These are phyloP conservation scores for Roridomyces roridus DNA, from an alignment of 768 basidiomycete genomes.

Conservation along the genomic window DNA sequence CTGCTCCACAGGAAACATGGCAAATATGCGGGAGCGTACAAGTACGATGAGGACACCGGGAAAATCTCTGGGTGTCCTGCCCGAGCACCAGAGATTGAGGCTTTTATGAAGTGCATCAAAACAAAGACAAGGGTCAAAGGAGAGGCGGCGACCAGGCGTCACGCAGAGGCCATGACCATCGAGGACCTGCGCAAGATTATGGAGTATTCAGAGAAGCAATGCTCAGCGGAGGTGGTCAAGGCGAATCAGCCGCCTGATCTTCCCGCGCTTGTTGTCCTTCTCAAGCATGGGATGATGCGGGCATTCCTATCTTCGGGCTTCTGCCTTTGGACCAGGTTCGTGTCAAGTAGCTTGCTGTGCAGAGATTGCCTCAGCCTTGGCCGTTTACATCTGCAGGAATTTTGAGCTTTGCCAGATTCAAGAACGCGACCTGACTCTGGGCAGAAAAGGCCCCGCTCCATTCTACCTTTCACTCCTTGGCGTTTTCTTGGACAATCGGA, in stretches of 20 bases:
- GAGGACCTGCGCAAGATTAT: constrained; percentile 36
- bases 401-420: constrained; percentile 35
- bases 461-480: constrained; percentile 26
- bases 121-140: constrained; percentile 25
- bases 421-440: constrained; percentile 25
- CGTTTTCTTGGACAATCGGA: constrained; percentile 29
- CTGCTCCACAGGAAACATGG: constrained; percentile 4
- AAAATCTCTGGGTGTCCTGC: constrained; percentile 37
- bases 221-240: constrained; percentile 8
- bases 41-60: constrained; percentile 24
- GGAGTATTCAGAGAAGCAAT: constrained; percentile 30
- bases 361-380: no score
- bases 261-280: constrained; percentile 8
- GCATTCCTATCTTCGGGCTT: constrained; percentile 33
- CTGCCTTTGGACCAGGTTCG: background rate
- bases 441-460: constrained; percentile 23
- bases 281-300: constrained; percentile 34
- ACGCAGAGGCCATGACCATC: constrained; percentile 37
- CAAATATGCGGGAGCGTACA: constrained; percentile 33
- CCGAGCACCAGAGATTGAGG: constrained; percentile 25
- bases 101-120: constrained; percentile 31
- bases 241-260: background rate
- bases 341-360: no score
- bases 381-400: no score
- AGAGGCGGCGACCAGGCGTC: constrained; percentile 28